Evolutionary conservation across 1,284 basidiomycete genomes (phyloP), one percentile per base, ranked within the genome.

Genomic region (Irpex sp.): DNA sequence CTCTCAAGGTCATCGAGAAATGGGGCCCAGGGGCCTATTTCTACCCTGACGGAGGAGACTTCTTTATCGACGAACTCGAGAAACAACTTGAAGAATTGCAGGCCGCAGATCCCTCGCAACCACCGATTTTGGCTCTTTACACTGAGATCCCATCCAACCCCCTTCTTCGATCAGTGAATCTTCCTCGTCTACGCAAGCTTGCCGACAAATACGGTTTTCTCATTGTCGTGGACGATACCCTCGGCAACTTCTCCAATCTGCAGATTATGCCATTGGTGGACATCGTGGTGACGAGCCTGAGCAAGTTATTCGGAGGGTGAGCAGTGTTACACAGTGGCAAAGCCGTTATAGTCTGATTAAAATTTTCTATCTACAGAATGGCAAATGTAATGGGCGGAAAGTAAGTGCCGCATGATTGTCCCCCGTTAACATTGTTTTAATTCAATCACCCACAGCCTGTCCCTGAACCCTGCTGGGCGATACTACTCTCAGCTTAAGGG

Each of bases 311-410:
- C 77, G 96, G 93, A 65, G 97, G 54, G 54, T 56, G 54, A 56
- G 54, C 26, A 34, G 7, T 56, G 21, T 34, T 8, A 6, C 26
- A 34, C 34, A 26, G 51, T 52, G 15, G 13, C 34, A 11, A 11
- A 9, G 31, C 34, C 13, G 21, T 9, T 13, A 13, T 13, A 9
- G 40, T 34, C 7, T 56, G 26, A 26, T 15, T 13, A 56, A 26
- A 26, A 3, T 26, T 26, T 15, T 36, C 13, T 21, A 15, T 34
- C 21, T 13, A 9, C 34, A 56, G 97, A 2, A 92, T 94, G 64
- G 87, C 90, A 37, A 99, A 99, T 72, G 96, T 97, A 62, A 98
- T 99, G 97, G 97, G 97, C 60, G 97, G 97, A 70, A 92, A 91
- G 94, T 95, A 70, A 59, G 84, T 36, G 61, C 60, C 7, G 37